Base-by-base conservation (phyloP, 2,329 filamentous ascomycete genomes). In the Blastomyces emzantsi region DNA sequence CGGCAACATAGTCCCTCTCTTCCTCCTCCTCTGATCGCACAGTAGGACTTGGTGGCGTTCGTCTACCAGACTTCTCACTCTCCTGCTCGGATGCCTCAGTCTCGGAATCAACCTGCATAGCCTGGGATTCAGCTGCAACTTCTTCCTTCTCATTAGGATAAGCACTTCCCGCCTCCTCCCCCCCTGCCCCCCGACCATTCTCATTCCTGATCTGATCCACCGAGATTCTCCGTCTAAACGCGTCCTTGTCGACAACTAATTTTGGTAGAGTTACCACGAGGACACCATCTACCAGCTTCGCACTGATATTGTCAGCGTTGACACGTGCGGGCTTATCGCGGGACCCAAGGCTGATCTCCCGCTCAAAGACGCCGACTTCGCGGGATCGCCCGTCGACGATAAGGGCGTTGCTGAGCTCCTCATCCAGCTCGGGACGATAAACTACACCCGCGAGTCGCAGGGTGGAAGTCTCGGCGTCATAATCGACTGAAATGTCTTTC, bases 201-300 rank as follows among this genome's bases (percentile, higher is more conserved):
- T 81, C 76, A 55, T 82, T 75, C 69, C 81, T 79, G 22, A 83
- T 78, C 73, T 81, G 82, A 70, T 77, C 79, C 30, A 83, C 75
- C 70, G 81, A 78, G 9, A 81, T 80, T 64, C 33, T 64, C 63
- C 61, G 65, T 22, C 58, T 65, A 41, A 41, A 65, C 63, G 67
- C 67, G 15, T 68, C 47, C 19, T 68, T 64, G 1, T 85, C 85
- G 74, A 81, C 84, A 71, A 88, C 85, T 8, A 84, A 70, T 79
- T 91, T 92, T 8, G 89, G 89, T 1, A 95, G 84, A n/a, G 84
- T 86, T n/a, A 95, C 81, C 45, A 87, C 79, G 68, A 95, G 74
- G 1, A 95, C 78, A 5, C 90, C 90, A 72, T 94, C 88, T 74
- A 91, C 88, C 76, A 95, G 81, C 77, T 86, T 90, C 2, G 90